Conservation (phyloP, 108 stramenopile species). For the Schizochytrium sp. region DNA sequence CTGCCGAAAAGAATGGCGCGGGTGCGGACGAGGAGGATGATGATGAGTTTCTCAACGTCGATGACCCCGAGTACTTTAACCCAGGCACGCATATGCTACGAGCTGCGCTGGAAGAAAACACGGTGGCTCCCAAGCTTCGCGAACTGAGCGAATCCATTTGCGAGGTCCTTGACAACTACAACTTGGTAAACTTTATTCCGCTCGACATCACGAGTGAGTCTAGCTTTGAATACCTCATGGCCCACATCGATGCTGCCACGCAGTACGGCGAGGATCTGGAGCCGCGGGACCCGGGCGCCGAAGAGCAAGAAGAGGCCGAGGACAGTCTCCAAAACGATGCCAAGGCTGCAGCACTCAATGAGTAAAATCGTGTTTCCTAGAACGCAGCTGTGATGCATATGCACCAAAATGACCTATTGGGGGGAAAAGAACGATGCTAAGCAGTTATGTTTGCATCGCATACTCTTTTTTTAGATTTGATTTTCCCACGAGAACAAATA, state of each 20-base stretch:
- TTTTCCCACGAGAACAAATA: no score
- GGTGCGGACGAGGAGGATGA: neutral
- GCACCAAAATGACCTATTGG: no score
- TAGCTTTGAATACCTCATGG: conserved; percentile 67
- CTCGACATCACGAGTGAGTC: conserved; percentile 87
- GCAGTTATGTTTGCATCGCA: no score
- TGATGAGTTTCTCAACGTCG: neutral
- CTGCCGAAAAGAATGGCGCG: conserved; percentile 10
- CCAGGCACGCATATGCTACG: neutral
- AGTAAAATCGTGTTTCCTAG: no score
- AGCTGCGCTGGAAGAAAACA: neutral
- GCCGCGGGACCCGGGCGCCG: conserved; percentile 14
- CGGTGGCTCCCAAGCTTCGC: neutral
- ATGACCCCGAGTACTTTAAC: neutral
- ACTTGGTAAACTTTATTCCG: conserved; percentile 85
- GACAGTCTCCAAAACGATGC: no score
- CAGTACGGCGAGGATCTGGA: conserved; percentile 93
- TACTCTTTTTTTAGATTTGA: no score
- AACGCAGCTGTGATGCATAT: no score
- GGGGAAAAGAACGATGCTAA: no score
- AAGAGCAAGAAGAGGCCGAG: neutral
- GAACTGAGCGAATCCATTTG: neutral
- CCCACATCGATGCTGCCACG: conserved; percentile 76
- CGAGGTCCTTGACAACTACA: conserved; percentile 80
- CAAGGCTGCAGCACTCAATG: no score